Conservation (phyloP, 176 grass and related monocot species). For the Oryza glumipatula region DNA sequence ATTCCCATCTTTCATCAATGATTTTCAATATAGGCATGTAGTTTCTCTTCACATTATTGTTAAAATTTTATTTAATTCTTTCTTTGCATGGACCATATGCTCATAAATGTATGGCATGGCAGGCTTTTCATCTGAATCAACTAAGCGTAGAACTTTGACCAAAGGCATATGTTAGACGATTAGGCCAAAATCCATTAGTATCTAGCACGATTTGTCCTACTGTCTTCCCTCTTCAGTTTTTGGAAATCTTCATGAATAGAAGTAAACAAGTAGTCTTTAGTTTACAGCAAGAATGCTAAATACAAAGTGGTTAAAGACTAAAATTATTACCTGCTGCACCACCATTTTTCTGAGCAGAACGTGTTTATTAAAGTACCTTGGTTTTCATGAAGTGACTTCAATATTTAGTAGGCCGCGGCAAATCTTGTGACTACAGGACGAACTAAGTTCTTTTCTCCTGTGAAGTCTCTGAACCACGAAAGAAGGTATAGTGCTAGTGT, state of each 20-base stretch:
- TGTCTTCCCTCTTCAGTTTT: neutral
- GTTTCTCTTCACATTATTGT: constrained; percentile 3
- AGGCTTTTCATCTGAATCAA: constrained; percentile 3
- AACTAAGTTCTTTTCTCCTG: neutral
- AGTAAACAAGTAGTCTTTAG: too few species aligned
- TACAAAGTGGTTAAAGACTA: neutral
- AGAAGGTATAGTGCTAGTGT: too few species aligned
- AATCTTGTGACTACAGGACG: neutral
- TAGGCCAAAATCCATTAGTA: neutral
- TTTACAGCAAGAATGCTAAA: too few species aligned
- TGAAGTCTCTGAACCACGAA: neutral
- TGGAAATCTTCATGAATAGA: too few species aligned
- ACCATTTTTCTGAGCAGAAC: neutral
- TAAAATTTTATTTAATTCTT: neutral
- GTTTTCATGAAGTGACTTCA: neutral
- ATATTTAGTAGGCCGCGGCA: neutral
- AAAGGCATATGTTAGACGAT: neutral
- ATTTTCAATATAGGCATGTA: neutral
- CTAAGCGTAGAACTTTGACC: neutral
- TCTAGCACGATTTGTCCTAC: neutral
- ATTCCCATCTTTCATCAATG: neutral
- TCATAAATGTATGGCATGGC: neutral
- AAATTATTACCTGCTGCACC: neutral
- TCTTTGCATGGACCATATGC: neutral
- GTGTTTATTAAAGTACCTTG: neutral